Evolutionary conservation across 257 asterid genomes (phyloP).

Genomic region (Solanum phureja): DNA sequence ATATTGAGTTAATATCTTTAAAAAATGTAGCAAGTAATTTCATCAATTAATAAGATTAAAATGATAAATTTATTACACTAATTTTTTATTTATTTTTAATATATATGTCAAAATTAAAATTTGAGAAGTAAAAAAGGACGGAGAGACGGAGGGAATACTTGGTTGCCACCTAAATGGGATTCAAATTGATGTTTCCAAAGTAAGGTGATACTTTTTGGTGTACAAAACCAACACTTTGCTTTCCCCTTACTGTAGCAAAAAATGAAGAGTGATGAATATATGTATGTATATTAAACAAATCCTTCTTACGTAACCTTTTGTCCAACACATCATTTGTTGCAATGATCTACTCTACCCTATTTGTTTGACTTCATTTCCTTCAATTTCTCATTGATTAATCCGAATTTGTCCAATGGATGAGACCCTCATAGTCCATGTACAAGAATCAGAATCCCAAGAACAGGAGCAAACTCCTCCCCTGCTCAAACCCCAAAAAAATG

Average conservation of each 20-base stretch:
- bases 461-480: slow-evolving; percentile 35
- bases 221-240: background rate
- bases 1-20: no score
- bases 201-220: background rate
- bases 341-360: background rate
- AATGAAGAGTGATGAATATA: background rate
- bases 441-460: slow-evolving; percentile 22
- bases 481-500: slow-evolving; percentile 10
- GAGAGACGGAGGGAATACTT: no score
- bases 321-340: background rate
- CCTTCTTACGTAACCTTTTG: background rate
- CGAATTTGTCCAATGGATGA: slow-evolving; percentile 42
- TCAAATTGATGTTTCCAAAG: background rate
- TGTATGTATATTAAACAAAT: background rate
- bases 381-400: background rate
- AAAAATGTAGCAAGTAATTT: background rate
- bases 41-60: background rate
- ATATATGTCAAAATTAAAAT: no score
- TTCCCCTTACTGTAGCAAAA: background rate
- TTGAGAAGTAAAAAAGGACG: no score
- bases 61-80: no score
- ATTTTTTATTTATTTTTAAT: no score
- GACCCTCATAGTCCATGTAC: slow-evolving; percentile 22
- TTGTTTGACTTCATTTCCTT: background rate
- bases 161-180: background rate